Conservation (phyloP, 129 eudicot genomes). For the Oenanthe sinensis region DNA sequence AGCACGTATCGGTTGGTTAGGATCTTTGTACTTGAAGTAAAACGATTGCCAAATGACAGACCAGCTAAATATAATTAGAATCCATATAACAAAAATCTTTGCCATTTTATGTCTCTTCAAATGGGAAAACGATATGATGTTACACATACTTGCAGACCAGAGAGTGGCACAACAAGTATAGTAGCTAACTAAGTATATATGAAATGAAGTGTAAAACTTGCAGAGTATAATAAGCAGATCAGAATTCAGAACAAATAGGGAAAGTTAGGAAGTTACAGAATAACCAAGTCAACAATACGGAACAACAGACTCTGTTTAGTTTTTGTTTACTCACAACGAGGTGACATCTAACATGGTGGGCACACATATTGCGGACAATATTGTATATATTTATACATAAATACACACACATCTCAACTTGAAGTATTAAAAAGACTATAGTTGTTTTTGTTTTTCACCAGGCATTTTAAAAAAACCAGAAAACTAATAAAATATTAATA, state of each 20-base stretch:
- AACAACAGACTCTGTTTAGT: neutral
- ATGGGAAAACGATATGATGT: neutral
- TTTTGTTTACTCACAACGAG: neutral
- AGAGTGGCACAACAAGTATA: neutral
- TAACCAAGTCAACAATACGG: neutral
- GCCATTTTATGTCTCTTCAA: neutral
- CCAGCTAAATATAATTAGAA: conserved; percentile 29
- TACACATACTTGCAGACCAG: neutral
- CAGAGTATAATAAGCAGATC: neutral
- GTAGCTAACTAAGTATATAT: neutral
- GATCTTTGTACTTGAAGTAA: conserved; percentile 48
- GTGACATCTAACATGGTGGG: neutral
- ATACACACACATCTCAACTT: neutral
- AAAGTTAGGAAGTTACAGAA: neutral
- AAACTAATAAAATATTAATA: neutral
- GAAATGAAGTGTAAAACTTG: neutral
- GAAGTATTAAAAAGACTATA: too few species aligned
- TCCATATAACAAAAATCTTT: conserved; percentile 5
- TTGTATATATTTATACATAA: too few species aligned
- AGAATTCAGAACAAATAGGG: neutral
- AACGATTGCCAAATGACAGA: conserved; percentile 26
- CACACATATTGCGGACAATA: neutral
- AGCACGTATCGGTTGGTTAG: conserved; percentile 32
- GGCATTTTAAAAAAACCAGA: neutral
- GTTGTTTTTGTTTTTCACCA: neutral